These are phyloP conservation scores for Plasmodium vivax DNA, from an alignment of 169 alveolate species.

Conservation along the genomic window DNA sequence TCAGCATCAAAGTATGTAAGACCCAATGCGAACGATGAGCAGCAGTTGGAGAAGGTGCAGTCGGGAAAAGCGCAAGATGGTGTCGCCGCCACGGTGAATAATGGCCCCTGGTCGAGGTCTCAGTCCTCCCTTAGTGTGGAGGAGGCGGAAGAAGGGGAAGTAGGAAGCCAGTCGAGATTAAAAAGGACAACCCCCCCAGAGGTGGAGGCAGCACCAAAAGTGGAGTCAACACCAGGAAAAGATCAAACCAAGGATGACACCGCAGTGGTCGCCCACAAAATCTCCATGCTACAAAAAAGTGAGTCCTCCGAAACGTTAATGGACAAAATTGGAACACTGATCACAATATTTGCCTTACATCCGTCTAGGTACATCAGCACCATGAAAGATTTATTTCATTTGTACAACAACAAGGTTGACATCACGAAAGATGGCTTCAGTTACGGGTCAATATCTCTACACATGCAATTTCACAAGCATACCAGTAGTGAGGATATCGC, in stretches of 20 bases:
- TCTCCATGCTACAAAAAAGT: neutral
- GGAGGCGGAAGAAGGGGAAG: neutral
- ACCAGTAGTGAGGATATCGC: neutral
- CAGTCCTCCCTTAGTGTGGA: neutral
- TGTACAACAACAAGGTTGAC: slow-evolving; percentile 14
- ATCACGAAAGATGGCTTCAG: neutral
- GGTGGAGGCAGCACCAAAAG: neutral
- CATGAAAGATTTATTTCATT: neutral
- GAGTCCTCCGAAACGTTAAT: neutral
- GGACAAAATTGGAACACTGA: neutral
- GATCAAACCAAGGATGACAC: neutral
- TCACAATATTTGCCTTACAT: neutral
- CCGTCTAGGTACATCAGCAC: neutral
- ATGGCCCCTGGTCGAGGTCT: neutral
- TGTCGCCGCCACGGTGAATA: neutral
- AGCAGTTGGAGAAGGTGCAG: neutral
- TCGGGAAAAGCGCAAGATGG: neutral
- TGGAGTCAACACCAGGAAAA: neutral
- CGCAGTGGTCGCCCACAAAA: neutral
- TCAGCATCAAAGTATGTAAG: neutral
- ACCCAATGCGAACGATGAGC: neutral
- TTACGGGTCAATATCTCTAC: slow-evolving; percentile 24
- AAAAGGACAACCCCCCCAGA: neutral
- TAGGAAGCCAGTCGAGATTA: no score
- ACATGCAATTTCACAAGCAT: neutral